Evolutionary conservation across 345 rosid species (phyloP), one percentile per base, ranked within the genome.

Genomic region (Microthlaspi erraticum): DNA sequence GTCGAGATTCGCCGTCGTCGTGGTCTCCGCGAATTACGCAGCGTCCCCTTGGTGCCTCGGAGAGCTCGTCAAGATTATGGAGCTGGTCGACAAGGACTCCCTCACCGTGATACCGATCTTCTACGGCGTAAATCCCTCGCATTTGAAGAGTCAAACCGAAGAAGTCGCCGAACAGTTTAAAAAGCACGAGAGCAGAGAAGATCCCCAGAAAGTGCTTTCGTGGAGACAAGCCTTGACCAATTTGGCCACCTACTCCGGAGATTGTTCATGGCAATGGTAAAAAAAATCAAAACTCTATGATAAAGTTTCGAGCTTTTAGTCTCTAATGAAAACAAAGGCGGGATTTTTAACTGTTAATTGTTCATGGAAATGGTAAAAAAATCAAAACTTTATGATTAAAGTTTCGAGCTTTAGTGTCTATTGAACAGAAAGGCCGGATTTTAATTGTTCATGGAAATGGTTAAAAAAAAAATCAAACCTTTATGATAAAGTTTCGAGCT

Each of bases 31-130:
- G 10, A 32, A 78, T 0, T 78, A 73, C 32, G 55, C 74, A 19
- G 73, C 66, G 5, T 78, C 78, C 38, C 10, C 23, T 12, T 76
- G 80, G 80, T 76, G 80, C 26, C 72, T 76, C 6, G 16, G 50
- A 0, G 78, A 78, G 20, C 75, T 78, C 6, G 53, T 64, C 3
- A 50, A 69, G 68, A 78, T 78, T 3, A 55, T 75, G 37, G 52
- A 64, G 6, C 53, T 52, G 20, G 68, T n/a, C 1, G 36, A 62
- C 7, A 45, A 4, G 4, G 33, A 45, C 0, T 16, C 10, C 1
- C 39, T 72, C 32, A 43, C 44, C n/a, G 83, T 76, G 2, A 44
- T 79, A 6, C 82, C 80, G 0, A 34, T 75, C 48, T 79, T 79
- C 76, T 60, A 70, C 60, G 45, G 39, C 6, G 71, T 79, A 1